Evolutionary conservation across 1,284 basidiomycete species (phyloP).

Genomic region (Blastosporella zonata): DNA sequence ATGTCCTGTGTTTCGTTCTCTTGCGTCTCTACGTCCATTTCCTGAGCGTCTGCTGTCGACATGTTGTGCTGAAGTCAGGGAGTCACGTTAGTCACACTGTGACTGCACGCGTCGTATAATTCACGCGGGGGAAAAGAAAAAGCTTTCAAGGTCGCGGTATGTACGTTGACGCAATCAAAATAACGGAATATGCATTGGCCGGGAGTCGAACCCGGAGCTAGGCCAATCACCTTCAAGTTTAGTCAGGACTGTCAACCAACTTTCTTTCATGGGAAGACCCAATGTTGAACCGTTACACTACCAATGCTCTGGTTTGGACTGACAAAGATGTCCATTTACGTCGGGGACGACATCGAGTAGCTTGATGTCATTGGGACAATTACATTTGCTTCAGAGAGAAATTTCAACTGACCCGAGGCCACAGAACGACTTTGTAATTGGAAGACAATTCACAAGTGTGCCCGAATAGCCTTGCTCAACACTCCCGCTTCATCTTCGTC

Average conservation of each 20-base stretch:
- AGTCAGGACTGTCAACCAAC: too few species aligned
- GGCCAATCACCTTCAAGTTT: slow-evolving; percentile 26
- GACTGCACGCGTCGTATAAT: slow-evolving; percentile 21
- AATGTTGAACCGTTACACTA: neutral
- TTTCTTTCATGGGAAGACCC: neutral
- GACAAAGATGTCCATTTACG: too few species aligned
- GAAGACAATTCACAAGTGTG: slow-evolving; percentile 32
- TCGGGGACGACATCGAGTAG: neutral
- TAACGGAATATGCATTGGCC: slow-evolving; percentile 34
- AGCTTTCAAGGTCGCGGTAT: neutral
- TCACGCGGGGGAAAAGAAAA: neutral
- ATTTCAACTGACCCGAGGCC: neutral
- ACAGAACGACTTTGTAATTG: neutral
- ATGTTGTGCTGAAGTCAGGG: slow-evolving; percentile 8
- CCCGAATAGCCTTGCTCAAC: slow-evolving; percentile 45
- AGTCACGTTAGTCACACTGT: slow-evolving; percentile 11
- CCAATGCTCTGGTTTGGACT: neutral
- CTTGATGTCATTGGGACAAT: too few species aligned
- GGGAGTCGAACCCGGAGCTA: slow-evolving; percentile 50
- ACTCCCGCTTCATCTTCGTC: slow-evolving; percentile 56
- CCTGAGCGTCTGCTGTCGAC: slow-evolving; percentile 7
- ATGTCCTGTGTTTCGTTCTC: slow-evolving; percentile 7
- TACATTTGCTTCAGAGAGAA: too few species aligned
- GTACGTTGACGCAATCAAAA: neutral
- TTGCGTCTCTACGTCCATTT: neutral